Percentiles rank a stretch among this genome's conserved stretches.
Conservation (phyloP, 108 stramenopile species). For the Fragilariopsis cylindrus region DNA sequence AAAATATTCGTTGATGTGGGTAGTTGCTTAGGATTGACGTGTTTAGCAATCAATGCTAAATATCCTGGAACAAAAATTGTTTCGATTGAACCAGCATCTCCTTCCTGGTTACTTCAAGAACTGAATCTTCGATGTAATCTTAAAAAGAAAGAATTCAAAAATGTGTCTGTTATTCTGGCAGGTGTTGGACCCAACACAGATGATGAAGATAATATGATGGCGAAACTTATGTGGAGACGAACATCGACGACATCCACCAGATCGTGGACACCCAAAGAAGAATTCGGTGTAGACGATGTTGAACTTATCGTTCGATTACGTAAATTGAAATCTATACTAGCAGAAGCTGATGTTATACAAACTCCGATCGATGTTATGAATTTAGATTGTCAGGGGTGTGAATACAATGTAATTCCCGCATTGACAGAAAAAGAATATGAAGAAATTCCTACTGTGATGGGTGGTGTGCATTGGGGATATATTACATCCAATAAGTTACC, state of each 20-base stretch:
- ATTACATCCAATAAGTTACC: conserved; percentile 68
- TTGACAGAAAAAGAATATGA: conserved; percentile 67
- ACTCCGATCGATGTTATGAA: conserved; percentile 73
- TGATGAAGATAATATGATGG: conserved; percentile 64
- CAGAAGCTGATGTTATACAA: conserved; percentile 55
- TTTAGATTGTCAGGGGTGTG: conserved; percentile 79
- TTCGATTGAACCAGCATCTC: conserved; percentile 73
- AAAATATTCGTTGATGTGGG: conserved; percentile 84
- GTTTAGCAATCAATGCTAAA: conserved; percentile 51
- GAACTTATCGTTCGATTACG: conserved; percentile 67
- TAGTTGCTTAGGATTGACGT: conserved; percentile 64
- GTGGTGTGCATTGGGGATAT: conserved; percentile 78
- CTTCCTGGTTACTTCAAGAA: conserved; percentile 80
- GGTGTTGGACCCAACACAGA: conserved; percentile 74
- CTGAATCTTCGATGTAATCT: conserved; percentile 75
- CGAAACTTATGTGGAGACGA: conserved; percentile 75
- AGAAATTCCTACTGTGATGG: conserved; percentile 64
- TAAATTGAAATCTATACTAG: conserved; percentile 56
- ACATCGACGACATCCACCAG: conserved; percentile 63
- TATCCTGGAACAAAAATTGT: conserved; percentile 75
- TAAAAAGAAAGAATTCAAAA: conserved; percentile 45
- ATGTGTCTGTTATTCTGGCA: conserved; percentile 44
- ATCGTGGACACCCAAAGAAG: conserved; percentile 64
- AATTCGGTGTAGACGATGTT: conserved; percentile 44
- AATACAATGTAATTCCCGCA: conserved; percentile 76